Conservation (phyloP, 1,139 yeast genomes). For the Yamadazyma buinensis region DNA sequence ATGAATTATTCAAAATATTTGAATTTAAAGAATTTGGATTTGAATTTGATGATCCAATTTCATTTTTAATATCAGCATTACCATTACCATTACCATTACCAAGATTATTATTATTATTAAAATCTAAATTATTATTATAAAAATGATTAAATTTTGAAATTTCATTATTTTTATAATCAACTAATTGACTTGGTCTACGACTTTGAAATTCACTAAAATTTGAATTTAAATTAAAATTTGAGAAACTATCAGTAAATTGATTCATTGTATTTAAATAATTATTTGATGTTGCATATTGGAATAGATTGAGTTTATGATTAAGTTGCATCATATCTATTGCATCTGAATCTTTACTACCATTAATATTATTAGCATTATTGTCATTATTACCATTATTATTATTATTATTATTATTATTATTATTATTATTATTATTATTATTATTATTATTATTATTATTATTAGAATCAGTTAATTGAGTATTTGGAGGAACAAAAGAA, state of each 20-base stretch:
- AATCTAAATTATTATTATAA: background rate
- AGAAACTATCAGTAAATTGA: conserved; percentile 32
- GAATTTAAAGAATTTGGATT: too few relatives aligned
- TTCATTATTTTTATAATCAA: conserved; percentile 23
- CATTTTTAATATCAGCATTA: background rate
- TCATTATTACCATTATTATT: background rate
- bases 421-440: background rate
- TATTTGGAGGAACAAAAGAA: conserved; percentile 4
- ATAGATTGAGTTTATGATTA: conserved; percentile 7
- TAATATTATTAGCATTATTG: background rate
- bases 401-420: background rate
- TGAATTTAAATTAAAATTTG: conserved; percentile 32
- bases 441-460: background rate
- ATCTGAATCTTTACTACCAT: background rate
- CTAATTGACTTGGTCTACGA: conserved; percentile 45
- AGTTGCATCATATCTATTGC: background rate
- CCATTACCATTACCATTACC: background rate
- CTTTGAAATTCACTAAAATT: conserved; percentile 40
- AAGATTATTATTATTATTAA: background rate
- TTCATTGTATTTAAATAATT: conserved; percentile 18
- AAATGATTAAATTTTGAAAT: too few relatives aligned
- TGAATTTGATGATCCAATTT: background rate
- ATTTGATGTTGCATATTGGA: conserved; percentile 15
- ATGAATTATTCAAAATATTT: background rate
- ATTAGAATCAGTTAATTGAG: conserved; percentile 1